phyloP scores from a whole-genome alignment of 2,329 filamentous ascomycete species.

The Elsinoe necatrix region DNA sequence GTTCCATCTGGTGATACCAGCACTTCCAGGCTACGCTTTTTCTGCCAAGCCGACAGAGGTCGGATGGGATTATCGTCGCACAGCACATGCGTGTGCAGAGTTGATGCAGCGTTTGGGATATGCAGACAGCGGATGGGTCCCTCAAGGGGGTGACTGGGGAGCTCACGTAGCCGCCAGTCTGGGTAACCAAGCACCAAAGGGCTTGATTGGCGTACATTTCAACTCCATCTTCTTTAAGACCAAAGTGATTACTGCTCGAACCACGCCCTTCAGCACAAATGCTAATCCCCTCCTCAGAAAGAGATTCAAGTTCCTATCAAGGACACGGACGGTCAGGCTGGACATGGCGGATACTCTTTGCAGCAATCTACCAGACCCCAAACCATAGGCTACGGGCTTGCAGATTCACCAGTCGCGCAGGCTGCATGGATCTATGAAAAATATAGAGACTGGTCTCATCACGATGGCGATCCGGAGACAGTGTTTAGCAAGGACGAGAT shows the following conservation, averaged over 20 bases:
- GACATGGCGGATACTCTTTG: conserved; percentile 8
- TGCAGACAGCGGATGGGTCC: conserved; percentile 15
- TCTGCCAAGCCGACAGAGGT: conserved; percentile 8
- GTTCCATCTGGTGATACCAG: conserved; percentile 15
- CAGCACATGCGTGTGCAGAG: conserved; percentile 3
- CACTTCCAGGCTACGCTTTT: conserved; percentile 16
- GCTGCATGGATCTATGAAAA: conserved; percentile 23
- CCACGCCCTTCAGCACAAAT: neutral
- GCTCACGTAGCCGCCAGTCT: conserved; percentile 13
- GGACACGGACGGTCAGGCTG: conserved; percentile 14
- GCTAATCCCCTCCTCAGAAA: conserved; percentile 14
- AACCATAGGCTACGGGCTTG: conserved; percentile 19
- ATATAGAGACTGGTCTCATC: conserved; percentile 18
- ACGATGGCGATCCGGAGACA: conserved; percentile 19
- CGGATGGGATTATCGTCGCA: conserved; percentile 10
- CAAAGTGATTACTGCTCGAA: neutral
- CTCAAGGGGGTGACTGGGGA: conserved; percentile 18
- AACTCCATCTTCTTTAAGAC: conserved; percentile 8
- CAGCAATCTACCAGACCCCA: conserved; percentile 4
- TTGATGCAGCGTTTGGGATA: conserved; percentile 18
- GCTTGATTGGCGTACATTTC: conserved; percentile 15
- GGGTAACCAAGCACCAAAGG: conserved; percentile 16
- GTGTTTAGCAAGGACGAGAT: conserved; percentile 25
- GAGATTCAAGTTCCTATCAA: conserved; percentile 16
- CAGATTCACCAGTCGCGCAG: conserved; percentile 21